phyloP scores from a whole-genome alignment of 257 asterid genomes.

The Solanum okadae region DNA sequence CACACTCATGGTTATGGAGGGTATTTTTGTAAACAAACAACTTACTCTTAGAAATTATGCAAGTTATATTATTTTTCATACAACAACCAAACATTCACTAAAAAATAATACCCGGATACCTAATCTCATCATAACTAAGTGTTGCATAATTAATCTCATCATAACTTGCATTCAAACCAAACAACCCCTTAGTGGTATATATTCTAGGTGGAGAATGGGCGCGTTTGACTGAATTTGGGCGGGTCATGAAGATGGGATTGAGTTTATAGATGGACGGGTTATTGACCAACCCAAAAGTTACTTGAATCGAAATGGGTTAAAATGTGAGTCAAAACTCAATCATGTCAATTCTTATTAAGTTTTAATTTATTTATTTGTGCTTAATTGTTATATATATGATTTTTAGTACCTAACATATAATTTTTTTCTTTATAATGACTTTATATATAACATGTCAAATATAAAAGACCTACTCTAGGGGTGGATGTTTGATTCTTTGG shows the following conservation, averaged over 20 bases:
- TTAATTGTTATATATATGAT: too few relatives aligned
- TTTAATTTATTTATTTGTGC: too few relatives aligned
- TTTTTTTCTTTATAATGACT: too few relatives aligned
- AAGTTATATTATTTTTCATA: too few relatives aligned
- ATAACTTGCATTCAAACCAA: neutral
- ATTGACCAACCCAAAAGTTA: neutral
- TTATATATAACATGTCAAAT: neutral
- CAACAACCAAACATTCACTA: neutral
- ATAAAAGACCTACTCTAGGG: too few relatives aligned
- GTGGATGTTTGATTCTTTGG: too few relatives aligned
- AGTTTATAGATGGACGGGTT: neutral
- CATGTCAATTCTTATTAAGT: neutral
- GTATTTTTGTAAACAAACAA: too few relatives aligned
- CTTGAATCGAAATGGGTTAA: rapidly evolving
- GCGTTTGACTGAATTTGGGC: neutral
- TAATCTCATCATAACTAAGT: neutral
- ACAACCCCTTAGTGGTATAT: neutral
- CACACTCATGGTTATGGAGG: neutral
- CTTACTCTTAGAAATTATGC: neutral
- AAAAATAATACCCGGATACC: too few relatives aligned
- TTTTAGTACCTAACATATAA: too few relatives aligned
- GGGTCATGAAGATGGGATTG: neutral
- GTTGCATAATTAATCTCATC: neutral
- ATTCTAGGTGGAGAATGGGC: neutral
- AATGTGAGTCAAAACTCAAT: neutral